phyloP scores from a whole-genome alignment of 1,284 basidiomycete species.

The Phellopilus nigrolimitatus region DNA sequence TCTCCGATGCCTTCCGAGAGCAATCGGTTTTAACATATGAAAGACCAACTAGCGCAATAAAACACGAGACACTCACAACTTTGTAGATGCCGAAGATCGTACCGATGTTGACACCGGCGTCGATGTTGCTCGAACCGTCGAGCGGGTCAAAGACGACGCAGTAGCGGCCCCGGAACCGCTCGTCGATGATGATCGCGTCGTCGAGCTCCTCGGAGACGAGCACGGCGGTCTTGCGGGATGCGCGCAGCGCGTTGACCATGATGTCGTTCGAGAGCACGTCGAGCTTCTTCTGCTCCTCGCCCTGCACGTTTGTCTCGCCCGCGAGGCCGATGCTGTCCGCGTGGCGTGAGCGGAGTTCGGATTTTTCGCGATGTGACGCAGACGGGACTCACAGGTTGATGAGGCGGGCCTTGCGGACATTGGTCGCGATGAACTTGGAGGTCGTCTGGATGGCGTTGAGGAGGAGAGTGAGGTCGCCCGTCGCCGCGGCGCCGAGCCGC shows the following conservation, averaged over 20 bases:
- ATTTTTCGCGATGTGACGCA: no score
- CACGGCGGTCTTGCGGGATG: conserved; percentile 93
- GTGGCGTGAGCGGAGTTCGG: no score
- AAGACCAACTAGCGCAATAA: no score
- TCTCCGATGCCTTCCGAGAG: conserved; percentile 13
- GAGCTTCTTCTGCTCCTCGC: conserved; percentile 99
- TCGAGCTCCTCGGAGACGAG: conserved; percentile 97
- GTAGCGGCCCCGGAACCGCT: conserved; percentile 75
- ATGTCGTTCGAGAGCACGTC: conserved; percentile 98
- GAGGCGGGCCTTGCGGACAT: conserved; percentile 93
- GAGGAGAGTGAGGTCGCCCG: conserved; percentile 92
- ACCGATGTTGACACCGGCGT: conserved; percentile 99
- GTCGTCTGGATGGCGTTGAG: conserved; percentile 95
- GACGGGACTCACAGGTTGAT: conserved; percentile 83
- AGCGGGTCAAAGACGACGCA: conserved; percentile 99
- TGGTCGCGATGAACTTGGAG: conserved; percentile 96
- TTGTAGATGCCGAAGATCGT: conserved; percentile 99
- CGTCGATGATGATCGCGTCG: conserved; percentile 87
- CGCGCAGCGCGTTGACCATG: conserved; percentile 95
- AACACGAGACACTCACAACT: conserved; percentile 52
- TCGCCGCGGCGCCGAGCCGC: conserved; percentile 72
- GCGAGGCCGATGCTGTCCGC: conserved; percentile 93
- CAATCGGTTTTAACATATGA: not conserved
- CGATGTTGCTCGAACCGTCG: conserved; percentile 98
- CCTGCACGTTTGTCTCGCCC: conserved; percentile 94